Percentiles rank a stretch among this genome's conserved stretches.
These are phyloP conservation scores for Massospora cicadina DNA, from an alignment of 371 early-diverging fungal species.

Conservation along the genomic window DNA sequence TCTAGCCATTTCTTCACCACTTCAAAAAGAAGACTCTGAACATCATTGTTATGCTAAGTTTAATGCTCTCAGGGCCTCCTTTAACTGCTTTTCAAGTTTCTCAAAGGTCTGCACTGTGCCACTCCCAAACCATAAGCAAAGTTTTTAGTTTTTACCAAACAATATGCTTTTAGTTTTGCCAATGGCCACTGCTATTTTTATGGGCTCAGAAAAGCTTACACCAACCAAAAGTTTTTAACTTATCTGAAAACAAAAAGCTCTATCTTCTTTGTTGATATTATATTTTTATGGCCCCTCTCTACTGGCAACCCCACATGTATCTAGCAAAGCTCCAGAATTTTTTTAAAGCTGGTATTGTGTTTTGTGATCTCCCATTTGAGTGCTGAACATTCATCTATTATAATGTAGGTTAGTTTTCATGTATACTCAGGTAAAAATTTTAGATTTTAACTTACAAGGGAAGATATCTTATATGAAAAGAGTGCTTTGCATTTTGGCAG, in stretches of 20 bases:
- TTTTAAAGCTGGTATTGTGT: neutral
- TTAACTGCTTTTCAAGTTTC: neutral
- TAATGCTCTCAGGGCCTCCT: neutral
- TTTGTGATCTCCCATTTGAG: neutral
- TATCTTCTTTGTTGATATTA: neutral
- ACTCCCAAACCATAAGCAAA: conserved; percentile 6
- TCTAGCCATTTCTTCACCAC: conserved; percentile 3
- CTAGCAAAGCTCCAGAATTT: neutral
- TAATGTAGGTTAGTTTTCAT: conserved; percentile 1
- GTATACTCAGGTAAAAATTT: neutral
- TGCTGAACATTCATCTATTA: conserved; percentile 1
- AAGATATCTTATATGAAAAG: conserved; percentile 1
- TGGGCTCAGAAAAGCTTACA: neutral
- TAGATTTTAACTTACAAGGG: conserved; percentile 6
- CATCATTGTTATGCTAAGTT: neutral
- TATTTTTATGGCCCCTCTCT: neutral
- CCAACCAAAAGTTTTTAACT: conserved; percentile 7
- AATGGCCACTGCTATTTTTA: conserved; percentile 8
- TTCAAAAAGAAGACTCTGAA: neutral
- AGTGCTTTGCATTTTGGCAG: neutral
- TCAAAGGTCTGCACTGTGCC: neutral
- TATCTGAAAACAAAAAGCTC: conserved; percentile 6
- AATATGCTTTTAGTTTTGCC: conserved; percentile 1
- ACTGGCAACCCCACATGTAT: neutral
- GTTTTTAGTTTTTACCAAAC: neutral